Conservation (phyloP, 2,329 filamentous ascomycete species). For the Aspergillus sp. region DNA sequence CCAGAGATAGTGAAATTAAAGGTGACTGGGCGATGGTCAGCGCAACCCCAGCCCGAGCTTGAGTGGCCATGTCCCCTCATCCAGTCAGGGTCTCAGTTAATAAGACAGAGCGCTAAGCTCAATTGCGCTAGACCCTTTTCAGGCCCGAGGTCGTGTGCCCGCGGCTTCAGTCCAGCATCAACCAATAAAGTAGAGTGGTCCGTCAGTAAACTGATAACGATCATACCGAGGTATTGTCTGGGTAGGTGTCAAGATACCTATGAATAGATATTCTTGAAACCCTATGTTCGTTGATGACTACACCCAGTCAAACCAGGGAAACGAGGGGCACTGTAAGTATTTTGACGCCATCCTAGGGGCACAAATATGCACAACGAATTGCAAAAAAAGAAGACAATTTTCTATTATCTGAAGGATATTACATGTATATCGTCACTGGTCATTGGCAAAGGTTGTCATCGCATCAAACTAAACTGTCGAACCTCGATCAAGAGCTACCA, state of each 20-base stretch:
- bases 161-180: not conserved
- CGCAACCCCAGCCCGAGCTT: not conserved
- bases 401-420: conserved; percentile 14
- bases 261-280: too few relatives aligned
- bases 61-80: not conserved
- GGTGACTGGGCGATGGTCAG: not conserved
- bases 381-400: not conserved
- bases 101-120: not conserved
- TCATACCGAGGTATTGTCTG: too few relatives aligned
- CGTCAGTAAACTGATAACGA: too few relatives aligned
- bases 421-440: conserved; percentile 17
- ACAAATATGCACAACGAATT: not conserved
- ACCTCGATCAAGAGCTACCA: conserved; percentile 27
- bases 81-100: not conserved
- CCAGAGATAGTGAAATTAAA: not conserved
- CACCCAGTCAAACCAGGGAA: too few relatives aligned
- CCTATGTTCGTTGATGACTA: too few relatives aligned
- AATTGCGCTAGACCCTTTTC: not conserved
- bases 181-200: not conserved
- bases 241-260: too few relatives aligned
- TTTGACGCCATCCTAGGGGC: too few relatives aligned
- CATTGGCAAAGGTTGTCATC: conserved; percentile 18
- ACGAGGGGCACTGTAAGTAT: too few relatives aligned
- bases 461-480: conserved; percentile 10
- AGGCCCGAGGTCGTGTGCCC: not conserved